Evolutionary conservation across 768 basidiomycete genomes (phyloP), one percentile per base, ranked within the genome.

Genomic region (Leccinum longicurvipes): DNA sequence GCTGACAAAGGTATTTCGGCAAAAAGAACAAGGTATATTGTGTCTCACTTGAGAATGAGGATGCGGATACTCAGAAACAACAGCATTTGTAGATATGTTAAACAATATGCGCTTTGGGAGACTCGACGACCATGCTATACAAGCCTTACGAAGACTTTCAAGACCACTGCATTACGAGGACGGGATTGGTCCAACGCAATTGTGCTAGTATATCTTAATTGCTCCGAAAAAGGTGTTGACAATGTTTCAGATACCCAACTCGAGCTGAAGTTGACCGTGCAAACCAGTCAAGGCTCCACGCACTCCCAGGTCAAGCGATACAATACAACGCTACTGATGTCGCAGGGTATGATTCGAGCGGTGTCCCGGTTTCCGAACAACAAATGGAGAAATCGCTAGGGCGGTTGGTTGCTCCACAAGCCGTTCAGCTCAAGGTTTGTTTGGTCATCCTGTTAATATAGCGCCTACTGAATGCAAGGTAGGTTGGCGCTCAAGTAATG

Each of bases 401-500:
- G 27, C 76, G 79, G n/a, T 81, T 92, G 19, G 79, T 92, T 54
- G 85, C 79, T 12, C 79, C 76, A 6, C 72, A 72, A 50, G 47
- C 32, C 9, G 67, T 84, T 27, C 66, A 66, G n/a, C 65, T 84
- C 39, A 85, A 85, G 72, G 83, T 82, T 32, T 29, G 62, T 58
- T n/a, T 6, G 19, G 19, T 28, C 32, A 32, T 31, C 29, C 6
- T 9, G 31, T 48, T 14, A n/a, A 29, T 4, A 44, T 34, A 19
- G 15, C 21, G 25, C 47, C 23, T 50, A 28, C 48, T 55, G 46
- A 63, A 57, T 31, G n/a, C 47, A 41, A 42, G 27, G 42, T 51
- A 91, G 82, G 75, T 86, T 50, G 87, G 86, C 12, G 89, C 91
- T 3, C 93, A 96, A 67, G 93, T 96, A 4, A 92, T 92, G 90